Conservation (phyloP, 164 flowering plant species). For the Dillenia turbinata region DNA sequence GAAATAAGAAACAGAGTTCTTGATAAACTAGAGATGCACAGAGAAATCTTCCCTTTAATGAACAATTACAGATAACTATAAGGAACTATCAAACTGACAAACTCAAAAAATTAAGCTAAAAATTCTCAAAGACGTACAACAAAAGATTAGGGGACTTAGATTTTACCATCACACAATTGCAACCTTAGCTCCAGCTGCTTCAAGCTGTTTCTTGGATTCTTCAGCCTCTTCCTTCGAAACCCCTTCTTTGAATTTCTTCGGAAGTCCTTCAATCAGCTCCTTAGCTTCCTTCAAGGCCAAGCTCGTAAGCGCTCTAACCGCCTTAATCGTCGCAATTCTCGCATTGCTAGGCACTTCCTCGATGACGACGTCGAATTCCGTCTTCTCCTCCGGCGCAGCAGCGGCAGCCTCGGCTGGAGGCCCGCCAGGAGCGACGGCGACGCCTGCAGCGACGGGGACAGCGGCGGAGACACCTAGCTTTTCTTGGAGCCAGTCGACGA, state of each 20-base stretch:
- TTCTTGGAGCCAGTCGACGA: slow-evolving; percentile 81
- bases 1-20: too few relatives aligned
- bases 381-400: slow-evolving; percentile 78
- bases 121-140: too few relatives aligned
- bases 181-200: slow-evolving; percentile 88
- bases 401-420: slow-evolving; percentile 44
- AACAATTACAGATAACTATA: too few relatives aligned
- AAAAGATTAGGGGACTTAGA: too few relatives aligned
- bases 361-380: slow-evolving; percentile 91
- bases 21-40: too few relatives aligned
- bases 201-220: slow-evolving; percentile 91
- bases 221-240: slow-evolving; percentile 91
- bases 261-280: slow-evolving; percentile 89
- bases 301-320: slow-evolving; percentile 77
- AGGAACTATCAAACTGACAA: too few relatives aligned
- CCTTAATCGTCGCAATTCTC: slow-evolving; percentile 84
- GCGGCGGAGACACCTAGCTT: slow-evolving; percentile 93
- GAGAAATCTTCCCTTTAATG: too few relatives aligned
- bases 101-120: too few relatives aligned
- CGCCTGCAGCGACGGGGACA: slow-evolving; percentile 76
- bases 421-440: slow-evolving; percentile 39
- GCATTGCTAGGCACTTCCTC: slow-evolving; percentile 86
- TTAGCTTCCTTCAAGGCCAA: slow-evolving; percentile 96
- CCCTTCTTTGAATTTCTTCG: slow-evolving; percentile 88
- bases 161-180: slow-evolving; percentile 29